phyloP scores from a whole-genome alignment of 2,329 filamentous ascomycete genomes.

The Fusarium napiforme region DNA sequence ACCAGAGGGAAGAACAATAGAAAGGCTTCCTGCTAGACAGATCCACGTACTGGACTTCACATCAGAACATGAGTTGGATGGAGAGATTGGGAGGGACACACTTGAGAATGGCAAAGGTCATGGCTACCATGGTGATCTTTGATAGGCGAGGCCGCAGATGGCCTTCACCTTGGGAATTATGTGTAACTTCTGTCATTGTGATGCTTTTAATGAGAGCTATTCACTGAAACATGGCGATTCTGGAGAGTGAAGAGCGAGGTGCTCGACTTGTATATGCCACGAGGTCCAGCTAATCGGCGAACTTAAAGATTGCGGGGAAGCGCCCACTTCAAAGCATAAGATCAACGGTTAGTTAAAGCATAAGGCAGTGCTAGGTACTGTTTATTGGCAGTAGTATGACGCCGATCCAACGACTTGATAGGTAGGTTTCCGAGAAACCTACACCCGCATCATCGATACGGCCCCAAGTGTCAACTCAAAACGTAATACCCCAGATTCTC shows the following conservation, averaged over 20 bases:
- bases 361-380: background rate
- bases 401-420: background rate
- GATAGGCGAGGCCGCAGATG: slow-evolving; percentile 52
- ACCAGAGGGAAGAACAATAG: slow-evolving; percentile 55
- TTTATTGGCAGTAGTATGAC: background rate
- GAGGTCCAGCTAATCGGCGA: background rate
- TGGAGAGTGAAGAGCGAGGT: background rate
- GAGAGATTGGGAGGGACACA: background rate
- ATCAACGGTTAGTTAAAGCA: background rate
- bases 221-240: background rate
- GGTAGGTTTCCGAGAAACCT: background rate
- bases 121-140: slow-evolving; percentile 56
- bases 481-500: slow-evolving; percentile 19
- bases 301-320: background rate
- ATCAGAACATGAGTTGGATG: background rate
- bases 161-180: slow-evolving; percentile 33
- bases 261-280: slow-evolving; percentile 7
- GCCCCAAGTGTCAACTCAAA: background rate
- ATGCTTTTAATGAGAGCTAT: background rate
- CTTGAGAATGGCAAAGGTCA: slow-evolving; percentile 58
- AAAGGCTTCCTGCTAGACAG: slow-evolving; percentile 56
- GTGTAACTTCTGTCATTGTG: slow-evolving; percentile 10
- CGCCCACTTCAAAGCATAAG: background rate
- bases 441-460: background rate
- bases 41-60: slow-evolving; percentile 39